Conservation (phyloP, 768 basidiomycete species). For the Hypholoma sublateritium region DNA sequence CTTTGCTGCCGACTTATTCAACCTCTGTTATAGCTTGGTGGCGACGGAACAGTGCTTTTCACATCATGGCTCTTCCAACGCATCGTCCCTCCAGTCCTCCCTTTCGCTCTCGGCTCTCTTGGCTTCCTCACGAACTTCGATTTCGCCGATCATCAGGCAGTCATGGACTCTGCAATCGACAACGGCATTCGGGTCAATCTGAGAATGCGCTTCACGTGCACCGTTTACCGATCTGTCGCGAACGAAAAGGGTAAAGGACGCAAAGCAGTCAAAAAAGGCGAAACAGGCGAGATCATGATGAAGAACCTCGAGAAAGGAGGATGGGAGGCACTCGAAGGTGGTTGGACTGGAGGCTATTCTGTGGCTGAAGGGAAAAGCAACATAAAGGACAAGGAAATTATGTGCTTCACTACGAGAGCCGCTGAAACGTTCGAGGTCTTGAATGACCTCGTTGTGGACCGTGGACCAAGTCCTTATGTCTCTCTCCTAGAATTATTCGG, state of each 20-base stretch:
- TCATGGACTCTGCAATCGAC: slow-evolving; percentile 88
- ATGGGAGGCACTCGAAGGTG: slow-evolving; percentile 95
- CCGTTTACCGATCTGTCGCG: slow-evolving; percentile 89
- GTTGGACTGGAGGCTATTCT: slow-evolving; percentile 48
- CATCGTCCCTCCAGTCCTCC: slow-evolving; percentile 97
- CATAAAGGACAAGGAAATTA: slow-evolving; percentile 91
- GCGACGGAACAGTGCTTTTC: slow-evolving; percentile 97
- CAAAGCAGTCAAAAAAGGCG: slow-evolving; percentile 88
- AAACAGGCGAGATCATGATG: slow-evolving; percentile 98
- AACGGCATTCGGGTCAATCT: slow-evolving; percentile 95
- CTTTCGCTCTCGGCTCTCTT: slow-evolving; percentile 95
- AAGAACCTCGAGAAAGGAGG: slow-evolving; percentile 85
- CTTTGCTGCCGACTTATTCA: slow-evolving; percentile 8
- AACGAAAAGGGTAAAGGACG: slow-evolving; percentile 66
- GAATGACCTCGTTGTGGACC: slow-evolving; percentile 97
- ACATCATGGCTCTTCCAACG: slow-evolving; percentile 99
- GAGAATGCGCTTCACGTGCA: slow-evolving; percentile 99
- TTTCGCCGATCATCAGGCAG: slow-evolving; percentile 79
- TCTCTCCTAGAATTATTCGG: slow-evolving; percentile 95
- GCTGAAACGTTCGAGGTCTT: slow-evolving; percentile 95
- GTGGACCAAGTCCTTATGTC: slow-evolving; percentile 97
- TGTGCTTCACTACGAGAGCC: slow-evolving; percentile 94
- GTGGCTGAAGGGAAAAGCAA: slow-evolving; percentile 43
- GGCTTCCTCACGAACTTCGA: slow-evolving; percentile 98
- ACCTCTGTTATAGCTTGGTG: slow-evolving; percentile 69